phyloP scores from a whole-genome alignment of 768 basidiomycete species.

The Lactarius indigo region DNA sequence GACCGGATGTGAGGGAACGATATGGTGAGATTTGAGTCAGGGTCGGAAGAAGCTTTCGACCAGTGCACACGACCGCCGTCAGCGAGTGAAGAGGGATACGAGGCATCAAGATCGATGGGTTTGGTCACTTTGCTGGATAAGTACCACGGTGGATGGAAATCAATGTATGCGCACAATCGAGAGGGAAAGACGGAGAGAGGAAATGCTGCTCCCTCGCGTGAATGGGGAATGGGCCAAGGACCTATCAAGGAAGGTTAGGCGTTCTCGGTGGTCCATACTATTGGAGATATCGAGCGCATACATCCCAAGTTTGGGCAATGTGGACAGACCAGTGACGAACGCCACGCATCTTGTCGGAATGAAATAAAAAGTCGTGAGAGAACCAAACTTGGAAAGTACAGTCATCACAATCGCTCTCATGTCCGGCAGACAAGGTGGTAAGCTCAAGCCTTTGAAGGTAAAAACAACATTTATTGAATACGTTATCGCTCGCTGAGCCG shows the following conservation, averaged over 20 bases:
- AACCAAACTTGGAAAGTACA: neutral
- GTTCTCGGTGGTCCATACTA: neutral
- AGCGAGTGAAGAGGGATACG: slow-evolving; percentile 67
- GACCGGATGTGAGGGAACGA: slow-evolving; percentile 63
- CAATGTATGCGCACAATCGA: slow-evolving; percentile 48
- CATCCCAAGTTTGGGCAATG: slow-evolving; percentile 50
- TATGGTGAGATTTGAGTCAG: slow-evolving; percentile 51
- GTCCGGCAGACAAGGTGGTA: slow-evolving; percentile 76
- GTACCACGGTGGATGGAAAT: neutral
- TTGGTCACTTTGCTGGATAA: slow-evolving; percentile 41
- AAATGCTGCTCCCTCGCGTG: slow-evolving; percentile 83
- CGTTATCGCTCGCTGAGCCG: neutral
- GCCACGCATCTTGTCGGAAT: neutral
- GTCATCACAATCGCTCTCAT: slow-evolving; percentile 33
- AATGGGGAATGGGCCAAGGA: slow-evolving; percentile 80
- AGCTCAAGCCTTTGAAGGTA: slow-evolving; percentile 85
- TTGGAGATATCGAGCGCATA: slow-evolving; percentile 43
- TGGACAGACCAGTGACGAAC: neutral
- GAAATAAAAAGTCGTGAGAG: neutral
- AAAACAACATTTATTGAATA: slow-evolving; percentile 4
- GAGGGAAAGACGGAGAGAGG: slow-evolving; percentile 72
- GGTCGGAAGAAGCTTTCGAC: slow-evolving; percentile 42
- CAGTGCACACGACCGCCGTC: slow-evolving; percentile 60
- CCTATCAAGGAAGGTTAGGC: slow-evolving; percentile 36
- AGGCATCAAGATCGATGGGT: slow-evolving; percentile 44